phyloP scores from a whole-genome alignment of 768 basidiomycete genomes.

The Trametes punicea region DNA sequence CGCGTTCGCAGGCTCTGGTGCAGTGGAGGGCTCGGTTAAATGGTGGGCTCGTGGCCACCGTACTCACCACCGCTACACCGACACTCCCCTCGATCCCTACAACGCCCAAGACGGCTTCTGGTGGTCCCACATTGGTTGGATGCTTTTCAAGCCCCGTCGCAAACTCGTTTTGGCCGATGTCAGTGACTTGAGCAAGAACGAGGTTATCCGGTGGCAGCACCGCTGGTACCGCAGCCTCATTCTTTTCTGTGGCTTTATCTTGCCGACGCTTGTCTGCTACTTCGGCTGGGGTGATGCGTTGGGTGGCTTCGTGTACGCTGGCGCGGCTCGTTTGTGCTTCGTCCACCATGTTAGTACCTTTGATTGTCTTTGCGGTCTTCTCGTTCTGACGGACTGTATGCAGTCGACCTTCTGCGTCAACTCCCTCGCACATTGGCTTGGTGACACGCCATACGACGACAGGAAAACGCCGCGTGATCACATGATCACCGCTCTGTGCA shows the following conservation, averaged over 20 bases:
- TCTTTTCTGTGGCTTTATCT: slow-evolving; percentile 61
- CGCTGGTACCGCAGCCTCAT: slow-evolving; percentile 71
- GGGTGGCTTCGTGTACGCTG: slow-evolving; percentile 87
- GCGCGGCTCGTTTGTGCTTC: slow-evolving; percentile 71
- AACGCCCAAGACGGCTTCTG: slow-evolving; percentile 86
- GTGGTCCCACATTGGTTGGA: slow-evolving; percentile 90
- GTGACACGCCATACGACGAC: slow-evolving; percentile 90
- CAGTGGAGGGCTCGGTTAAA: slow-evolving; percentile 94
- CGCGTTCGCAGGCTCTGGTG: slow-evolving; percentile 84
- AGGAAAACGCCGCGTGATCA: slow-evolving; percentile 93
- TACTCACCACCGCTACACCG: slow-evolving; percentile 95
- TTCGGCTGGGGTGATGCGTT: slow-evolving; percentile 80
- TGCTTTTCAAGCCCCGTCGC: slow-evolving; percentile 86
- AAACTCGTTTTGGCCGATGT: slow-evolving; percentile 90
- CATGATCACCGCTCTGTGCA: slow-evolving; percentile 82
- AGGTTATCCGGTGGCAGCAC: slow-evolving; percentile 86
- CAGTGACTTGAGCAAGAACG: slow-evolving; percentile 77
- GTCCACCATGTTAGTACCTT: slow-evolving; percentile 80
- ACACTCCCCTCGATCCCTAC: slow-evolving; percentile 96
- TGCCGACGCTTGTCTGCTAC: slow-evolving; percentile 79
- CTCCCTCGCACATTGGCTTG: slow-evolving; percentile 95
- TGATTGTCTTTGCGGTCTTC: neutral
- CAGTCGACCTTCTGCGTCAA: slow-evolving; percentile 97
- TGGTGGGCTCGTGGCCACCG: slow-evolving; percentile 99
- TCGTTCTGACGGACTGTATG: neutral